These are phyloP conservation scores for Tuber aestivum DNA, from an alignment of 495 filamentous ascomycete species.

Conservation along the genomic window DNA sequence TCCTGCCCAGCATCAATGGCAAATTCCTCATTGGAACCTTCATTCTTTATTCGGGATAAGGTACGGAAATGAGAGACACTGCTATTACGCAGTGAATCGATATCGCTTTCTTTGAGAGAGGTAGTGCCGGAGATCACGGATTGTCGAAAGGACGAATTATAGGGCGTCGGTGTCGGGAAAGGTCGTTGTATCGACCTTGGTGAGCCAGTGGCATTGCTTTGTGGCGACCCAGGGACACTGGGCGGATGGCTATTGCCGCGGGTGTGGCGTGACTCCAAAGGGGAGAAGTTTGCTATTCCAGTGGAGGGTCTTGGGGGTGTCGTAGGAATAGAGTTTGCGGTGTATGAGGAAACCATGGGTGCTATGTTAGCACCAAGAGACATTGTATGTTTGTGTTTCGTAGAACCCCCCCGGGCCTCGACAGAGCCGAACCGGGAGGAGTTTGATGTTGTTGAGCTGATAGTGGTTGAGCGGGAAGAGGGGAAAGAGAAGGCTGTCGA, in stretches of 20 bases:
- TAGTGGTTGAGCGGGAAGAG: slow-evolving; percentile 40
- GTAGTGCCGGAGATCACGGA: slow-evolving; percentile 38
- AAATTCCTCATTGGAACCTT: slow-evolving; percentile 69
- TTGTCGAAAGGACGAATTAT: slow-evolving; percentile 39
- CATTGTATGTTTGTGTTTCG: slow-evolving; percentile 36
- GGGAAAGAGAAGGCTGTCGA: slow-evolving; percentile 40
- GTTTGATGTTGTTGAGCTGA: slow-evolving; percentile 38
- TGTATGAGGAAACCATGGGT: slow-evolving; percentile 33
- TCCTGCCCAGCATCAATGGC: slow-evolving; percentile 69
- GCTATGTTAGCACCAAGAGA: slow-evolving; percentile 20
- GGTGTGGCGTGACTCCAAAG: slow-evolving; percentile 16
- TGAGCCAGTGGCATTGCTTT: slow-evolving; percentile 21
- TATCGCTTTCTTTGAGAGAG: slow-evolving; percentile 40
- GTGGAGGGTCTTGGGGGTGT: slow-evolving; percentile 26
- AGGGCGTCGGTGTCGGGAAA: slow-evolving; percentile 33
- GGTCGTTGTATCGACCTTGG: slow-evolving; percentile 25
- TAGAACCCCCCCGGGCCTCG: slow-evolving; percentile 19
- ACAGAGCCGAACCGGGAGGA: slow-evolving; percentile 38
- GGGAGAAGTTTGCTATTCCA: slow-evolving; percentile 22
- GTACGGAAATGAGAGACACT: slow-evolving; percentile 69
- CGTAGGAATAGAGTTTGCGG: slow-evolving; percentile 30
- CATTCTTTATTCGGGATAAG: slow-evolving; percentile 76
- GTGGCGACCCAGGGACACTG: slow-evolving; percentile 16
- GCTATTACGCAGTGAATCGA: slow-evolving; percentile 40
- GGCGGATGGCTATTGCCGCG: slow-evolving; percentile 33